Percentiles rank a stretch among this genome's conserved stretches.
Evolutionary conservation across 148 eudicot species (phyloP).

Genomic region (Agrostemma githago): DNA sequence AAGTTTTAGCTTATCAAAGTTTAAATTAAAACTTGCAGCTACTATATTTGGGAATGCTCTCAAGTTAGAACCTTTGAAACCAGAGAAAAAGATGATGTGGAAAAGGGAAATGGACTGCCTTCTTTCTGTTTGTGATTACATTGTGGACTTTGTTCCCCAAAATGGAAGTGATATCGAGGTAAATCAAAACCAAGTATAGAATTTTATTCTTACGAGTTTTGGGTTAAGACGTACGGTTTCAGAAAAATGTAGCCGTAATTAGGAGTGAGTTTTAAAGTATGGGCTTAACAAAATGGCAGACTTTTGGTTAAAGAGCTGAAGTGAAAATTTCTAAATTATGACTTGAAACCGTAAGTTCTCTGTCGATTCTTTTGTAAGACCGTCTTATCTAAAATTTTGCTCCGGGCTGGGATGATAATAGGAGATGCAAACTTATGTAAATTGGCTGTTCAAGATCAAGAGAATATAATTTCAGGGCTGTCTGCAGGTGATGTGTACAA

Average conservation of each 20-base stretch:
- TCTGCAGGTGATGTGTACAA: slow-evolving; percentile 61
- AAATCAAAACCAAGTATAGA: slow-evolving; percentile 10
- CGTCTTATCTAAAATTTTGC: not conserved
- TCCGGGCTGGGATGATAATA: not conserved
- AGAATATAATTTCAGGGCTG: not conserved
- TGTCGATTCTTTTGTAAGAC: not conserved
- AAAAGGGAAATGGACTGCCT: slow-evolving; percentile 93
- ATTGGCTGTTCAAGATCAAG: not conserved
- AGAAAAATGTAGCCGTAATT: too few species aligned
- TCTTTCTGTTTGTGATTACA: slow-evolving; percentile 80
- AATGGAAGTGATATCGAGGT: slow-evolving; percentile 61
- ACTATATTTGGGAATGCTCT: slow-evolving; percentile 81
- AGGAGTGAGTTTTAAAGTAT: too few species aligned
- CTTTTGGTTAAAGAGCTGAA: too few species aligned
- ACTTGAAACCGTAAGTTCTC: not conserved
- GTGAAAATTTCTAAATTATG: too few species aligned
- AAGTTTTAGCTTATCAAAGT: not conserved
- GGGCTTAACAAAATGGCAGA: too few species aligned
- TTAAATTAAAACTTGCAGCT: slow-evolving; percentile 37
- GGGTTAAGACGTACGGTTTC: too few species aligned
- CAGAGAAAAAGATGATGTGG: slow-evolving; percentile 84
- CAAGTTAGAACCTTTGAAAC: slow-evolving; percentile 76
- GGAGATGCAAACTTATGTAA: not conserved
- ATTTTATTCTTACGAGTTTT: too few species aligned
- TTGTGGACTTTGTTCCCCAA: slow-evolving; percentile 55